Conservation (phyloP, 1,139 yeast species). For the Barnettozyma hawaiiensis region DNA sequence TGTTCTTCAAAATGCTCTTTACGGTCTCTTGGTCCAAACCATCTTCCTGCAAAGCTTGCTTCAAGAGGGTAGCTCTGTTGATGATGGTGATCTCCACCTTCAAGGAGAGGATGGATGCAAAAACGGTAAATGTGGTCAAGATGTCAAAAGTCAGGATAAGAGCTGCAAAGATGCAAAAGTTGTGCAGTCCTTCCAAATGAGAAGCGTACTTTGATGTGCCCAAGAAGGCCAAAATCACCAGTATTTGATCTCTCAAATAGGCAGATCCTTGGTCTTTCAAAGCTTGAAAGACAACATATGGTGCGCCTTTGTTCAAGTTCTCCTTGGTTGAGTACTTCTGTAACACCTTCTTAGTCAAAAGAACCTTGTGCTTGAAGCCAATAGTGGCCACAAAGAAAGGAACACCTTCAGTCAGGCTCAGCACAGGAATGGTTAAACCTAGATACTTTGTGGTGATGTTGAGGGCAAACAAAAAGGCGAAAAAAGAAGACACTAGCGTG, state of each 20-base stretch:
- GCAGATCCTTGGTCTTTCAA: constrained; percentile 62
- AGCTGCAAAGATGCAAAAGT: constrained; percentile 76
- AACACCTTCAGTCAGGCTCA: constrained; percentile 82
- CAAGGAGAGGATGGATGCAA: constrained; percentile 77
- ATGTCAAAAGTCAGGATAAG: constrained; percentile 71
- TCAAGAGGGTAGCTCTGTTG: constrained; percentile 75
- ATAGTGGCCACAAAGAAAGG: constrained; percentile 91
- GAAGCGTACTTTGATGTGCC: constrained; percentile 66
- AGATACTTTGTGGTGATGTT: constrained; percentile 50
- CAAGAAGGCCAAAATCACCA: constrained; percentile 68
- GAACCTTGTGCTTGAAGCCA: constrained; percentile 86
- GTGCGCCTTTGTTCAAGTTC: constrained; percentile 30
- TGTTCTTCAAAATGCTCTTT: constrained; percentile 51
- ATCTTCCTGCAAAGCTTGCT: constrained; percentile 87
- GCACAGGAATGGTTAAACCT: constrained; percentile 57
- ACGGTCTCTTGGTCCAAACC: constrained; percentile 79
- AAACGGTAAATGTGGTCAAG: constrained; percentile 74
- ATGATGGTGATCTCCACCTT: constrained; percentile 89
- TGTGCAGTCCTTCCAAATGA: constrained; percentile 68
- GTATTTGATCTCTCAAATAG: constrained; percentile 71
- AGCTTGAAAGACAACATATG: constrained; percentile 46
- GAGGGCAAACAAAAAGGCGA: constrained; percentile 83
- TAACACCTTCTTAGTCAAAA: constrained; percentile 63
- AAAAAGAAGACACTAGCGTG: constrained; percentile 72
- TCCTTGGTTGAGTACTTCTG: constrained; percentile 34